phyloP scores from a whole-genome alignment of 768 basidiomycete species.

The Cytidiella melzeri region DNA sequence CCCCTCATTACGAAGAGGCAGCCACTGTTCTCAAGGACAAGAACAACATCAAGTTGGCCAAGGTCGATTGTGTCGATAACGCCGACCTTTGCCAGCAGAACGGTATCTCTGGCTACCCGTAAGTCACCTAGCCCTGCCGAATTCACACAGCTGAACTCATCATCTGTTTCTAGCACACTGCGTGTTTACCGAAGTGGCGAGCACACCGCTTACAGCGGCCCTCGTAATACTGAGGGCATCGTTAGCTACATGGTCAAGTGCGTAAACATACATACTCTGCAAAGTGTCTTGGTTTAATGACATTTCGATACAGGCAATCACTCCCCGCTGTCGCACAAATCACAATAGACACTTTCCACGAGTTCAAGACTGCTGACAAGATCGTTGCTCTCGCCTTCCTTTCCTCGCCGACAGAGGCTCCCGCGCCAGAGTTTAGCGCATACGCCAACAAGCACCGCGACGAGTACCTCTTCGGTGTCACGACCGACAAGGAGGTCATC shows the following conservation, averaged over 20 bases:
- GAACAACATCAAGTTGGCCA: slow-evolving; percentile 77
- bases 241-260: slow-evolving; percentile 96
- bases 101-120: slow-evolving; percentile 94
- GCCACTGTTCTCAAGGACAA: slow-evolving; percentile 89
- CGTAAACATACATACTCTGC: slow-evolving; percentile 18
- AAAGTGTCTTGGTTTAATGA: background rate
- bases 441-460: slow-evolving; percentile 88
- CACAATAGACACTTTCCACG: slow-evolving; percentile 66
- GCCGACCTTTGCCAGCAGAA: slow-evolving; percentile 85
- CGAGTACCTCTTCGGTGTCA: slow-evolving; percentile 86
- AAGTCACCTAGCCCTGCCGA: slow-evolving; percentile 26
- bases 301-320: slow-evolving; percentile 59
- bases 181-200: slow-evolving; percentile 90
- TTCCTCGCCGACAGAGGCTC: slow-evolving; percentile 61
- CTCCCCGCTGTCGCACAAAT: slow-evolving; percentile 89
- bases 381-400: slow-evolving; percentile 87
- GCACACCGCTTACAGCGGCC: slow-evolving; percentile 75
- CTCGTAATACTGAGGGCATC: slow-evolving; percentile 93
- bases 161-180: slow-evolving; percentile 51
- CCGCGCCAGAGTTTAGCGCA: slow-evolving; percentile 67
- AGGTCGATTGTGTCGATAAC: slow-evolving; percentile 96
- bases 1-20: slow-evolving; percentile 91
- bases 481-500: slow-evolving; percentile 64
- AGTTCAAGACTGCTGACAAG: slow-evolving; percentile 86
- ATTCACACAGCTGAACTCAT: background rate